Evolutionary conservation across 352 stramenopile species (phyloP).

Genomic region (Globisporangium barbulae): DNA sequence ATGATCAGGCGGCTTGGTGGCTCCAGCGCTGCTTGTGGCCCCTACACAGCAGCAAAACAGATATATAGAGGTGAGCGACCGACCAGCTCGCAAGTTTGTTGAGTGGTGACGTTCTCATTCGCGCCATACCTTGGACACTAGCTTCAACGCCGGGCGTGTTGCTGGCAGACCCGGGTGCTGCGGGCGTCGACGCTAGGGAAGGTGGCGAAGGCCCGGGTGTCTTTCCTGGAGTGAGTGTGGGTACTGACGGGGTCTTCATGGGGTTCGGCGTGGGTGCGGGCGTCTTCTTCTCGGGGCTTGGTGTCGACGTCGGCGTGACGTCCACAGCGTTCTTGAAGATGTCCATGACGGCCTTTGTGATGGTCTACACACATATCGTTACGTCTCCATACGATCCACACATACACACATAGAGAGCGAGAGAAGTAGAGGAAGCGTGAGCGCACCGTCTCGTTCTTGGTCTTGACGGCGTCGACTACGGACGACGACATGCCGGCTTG

Average conservation of each 20-base stretch:
- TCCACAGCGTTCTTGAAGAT: not conserved
- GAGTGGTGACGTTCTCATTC: too few relatives aligned
- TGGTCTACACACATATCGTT: not conserved
- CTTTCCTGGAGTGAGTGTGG: not conserved
- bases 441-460: constrained; percentile 17
- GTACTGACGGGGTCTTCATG: not conserved
- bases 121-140: constrained; percentile 2
- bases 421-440: not conserved
- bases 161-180: not conserved
- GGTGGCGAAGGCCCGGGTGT: not conserved
- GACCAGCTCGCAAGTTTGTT: too few relatives aligned
- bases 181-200: not conserved
- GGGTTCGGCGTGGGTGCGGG: too few relatives aligned
- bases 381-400: not conserved
- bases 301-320: not conserved
- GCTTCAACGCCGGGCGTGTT: not conserved
- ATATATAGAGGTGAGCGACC: too few relatives aligned
- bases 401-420: not conserved
- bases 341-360: constrained; percentile 6
- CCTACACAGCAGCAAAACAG: too few relatives aligned
- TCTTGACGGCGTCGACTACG: not conserved
- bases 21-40: not conserved
- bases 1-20: not conserved
- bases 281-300: not conserved
- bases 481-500: not conserved